Evolutionary conservation across 2,329 filamentous ascomycete species (phyloP), one percentile per base, ranked within the genome.

Genomic region (Talaromyces sp.): DNA sequence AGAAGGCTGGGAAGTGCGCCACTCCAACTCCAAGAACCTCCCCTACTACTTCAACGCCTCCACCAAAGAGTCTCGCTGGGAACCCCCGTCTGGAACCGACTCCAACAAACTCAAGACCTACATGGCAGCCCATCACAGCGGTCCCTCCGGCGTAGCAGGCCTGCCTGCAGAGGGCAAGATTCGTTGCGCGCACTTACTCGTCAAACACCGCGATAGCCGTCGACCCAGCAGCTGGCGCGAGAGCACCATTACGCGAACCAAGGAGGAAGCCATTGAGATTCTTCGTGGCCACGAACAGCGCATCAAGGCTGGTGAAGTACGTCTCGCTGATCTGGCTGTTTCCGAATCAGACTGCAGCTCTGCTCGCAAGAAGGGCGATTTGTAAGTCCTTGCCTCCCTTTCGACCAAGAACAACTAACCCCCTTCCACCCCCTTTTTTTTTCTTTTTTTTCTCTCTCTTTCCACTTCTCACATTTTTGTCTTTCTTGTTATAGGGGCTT

Each of bases 1-100:
- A 68, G 79, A 88, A 59, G 88, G 89, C 78, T 97, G 94, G 93
- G 95, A 98, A 82, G 92, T 99, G 76, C 92, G 95, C 78, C 92
- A 96, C 82, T 97, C 92, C 79, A 96, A 97, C 84, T 96, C 92
- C 80, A 98, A 97, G 84, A 96, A 96, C 81, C 90, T 98, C 40
- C 95, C 95, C 43, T 99, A 99, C 85, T 99, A 98, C 84, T 98
- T 97, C 89, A 96, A 97, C 81, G 83, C 90, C 54, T 82, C 81
- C 71, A 91, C 92, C 69, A 94, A 93, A 78, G 88, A 92, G 76
- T 98, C 95, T 69, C 88, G 92, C 80, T 99, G 95, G 95, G 95
- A 98, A 77, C 94, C 95, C 2, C 95, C 95, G 8, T 78, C 86
- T 53, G 91, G 89, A 69, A 95, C 93, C 72, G 92, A 99, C 80